phyloP scores from a whole-genome alignment of 192 early-diverging fungal genomes.

The Gamsiella multidivaricata region DNA sequence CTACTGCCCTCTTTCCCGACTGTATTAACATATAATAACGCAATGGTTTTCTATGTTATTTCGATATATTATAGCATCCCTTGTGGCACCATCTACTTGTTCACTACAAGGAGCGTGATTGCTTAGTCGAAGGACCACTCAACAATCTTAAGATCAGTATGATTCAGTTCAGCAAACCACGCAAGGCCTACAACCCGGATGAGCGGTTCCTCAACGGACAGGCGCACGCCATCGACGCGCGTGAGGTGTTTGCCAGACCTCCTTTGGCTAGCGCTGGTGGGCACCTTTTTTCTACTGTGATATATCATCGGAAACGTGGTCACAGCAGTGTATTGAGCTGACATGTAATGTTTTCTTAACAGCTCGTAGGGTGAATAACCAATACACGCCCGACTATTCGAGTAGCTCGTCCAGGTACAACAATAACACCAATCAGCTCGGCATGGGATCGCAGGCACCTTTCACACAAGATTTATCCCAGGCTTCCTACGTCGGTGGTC shows the following conservation, averaged over 20 bases:
- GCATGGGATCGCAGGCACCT: constrained; percentile 66
- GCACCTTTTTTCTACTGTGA: background rate
- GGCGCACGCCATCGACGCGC: constrained; percentile 67
- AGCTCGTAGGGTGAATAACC: constrained; percentile 60
- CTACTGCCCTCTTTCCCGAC: background rate
- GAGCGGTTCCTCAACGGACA: constrained; percentile 69
- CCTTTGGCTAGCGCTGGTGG: constrained; percentile 62
- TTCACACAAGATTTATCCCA: constrained; percentile 73
- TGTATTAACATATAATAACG: background rate
- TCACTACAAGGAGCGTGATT: constrained; percentile 89
- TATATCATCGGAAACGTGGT: background rate
- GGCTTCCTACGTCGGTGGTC: constrained; percentile 57
- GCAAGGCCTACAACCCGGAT: constrained; percentile 65
- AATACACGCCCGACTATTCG: constrained; percentile 61
- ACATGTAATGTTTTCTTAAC: background rate
- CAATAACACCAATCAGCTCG: constrained; percentile 57
- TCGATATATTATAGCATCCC: constrained; percentile 68
- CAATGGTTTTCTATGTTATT: background rate
- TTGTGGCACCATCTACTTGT: constrained; percentile 97
- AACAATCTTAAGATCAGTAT: constrained; percentile 88
- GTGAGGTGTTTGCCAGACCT: constrained; percentile 66
- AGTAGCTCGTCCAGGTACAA: constrained; percentile 59
- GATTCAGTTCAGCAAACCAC: constrained; percentile 88
- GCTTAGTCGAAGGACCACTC: constrained; percentile 93
- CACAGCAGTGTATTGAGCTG: background rate